These are phyloP conservation scores for Fusarium tjaetaba DNA, from an alignment of 2,329 filamentous ascomycete species.

Conservation along the genomic window DNA sequence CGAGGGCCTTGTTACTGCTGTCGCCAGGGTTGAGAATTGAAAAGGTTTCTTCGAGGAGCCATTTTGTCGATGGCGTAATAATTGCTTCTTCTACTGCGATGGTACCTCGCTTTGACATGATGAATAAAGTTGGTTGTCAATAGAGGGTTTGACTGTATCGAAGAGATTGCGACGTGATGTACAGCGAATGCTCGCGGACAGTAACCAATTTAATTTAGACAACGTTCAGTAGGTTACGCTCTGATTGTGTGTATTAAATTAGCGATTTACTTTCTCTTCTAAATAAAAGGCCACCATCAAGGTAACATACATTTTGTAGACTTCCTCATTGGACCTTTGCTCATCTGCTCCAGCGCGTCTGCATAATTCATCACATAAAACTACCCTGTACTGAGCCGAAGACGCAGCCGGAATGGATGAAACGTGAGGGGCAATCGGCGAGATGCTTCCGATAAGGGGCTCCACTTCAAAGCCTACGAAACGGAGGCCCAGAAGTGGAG, in stretches of 20 bases:
- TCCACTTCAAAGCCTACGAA: not conserved
- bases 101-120: not conserved
- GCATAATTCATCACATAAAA: not conserved
- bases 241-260: accelerated
- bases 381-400: not conserved
- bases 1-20: not conserved
- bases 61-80: accelerated
- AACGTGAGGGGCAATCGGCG: not conserved
- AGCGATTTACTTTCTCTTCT: not conserved
- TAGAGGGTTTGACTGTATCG: accelerated
- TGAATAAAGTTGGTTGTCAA: accelerated
- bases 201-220: no score
- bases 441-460: not conserved
- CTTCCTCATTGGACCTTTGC: not conserved
- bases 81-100: not conserved
- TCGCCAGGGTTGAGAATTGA: not conserved
- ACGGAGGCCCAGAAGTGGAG: not conserved
- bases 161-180: no score
- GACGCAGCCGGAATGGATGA: accelerated
- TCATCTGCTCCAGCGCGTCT: not conserved
- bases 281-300: not conserved
- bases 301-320: not conserved
- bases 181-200: no score
- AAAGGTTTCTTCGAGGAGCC: not conserved
- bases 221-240: no score